A percentile compares a stretch with the other conserved stretches of the same genome.
Evolutionary conservation across 2,329 filamentous ascomycete species (phyloP).

Genomic region (Pezicula neosporulosa): DNA sequence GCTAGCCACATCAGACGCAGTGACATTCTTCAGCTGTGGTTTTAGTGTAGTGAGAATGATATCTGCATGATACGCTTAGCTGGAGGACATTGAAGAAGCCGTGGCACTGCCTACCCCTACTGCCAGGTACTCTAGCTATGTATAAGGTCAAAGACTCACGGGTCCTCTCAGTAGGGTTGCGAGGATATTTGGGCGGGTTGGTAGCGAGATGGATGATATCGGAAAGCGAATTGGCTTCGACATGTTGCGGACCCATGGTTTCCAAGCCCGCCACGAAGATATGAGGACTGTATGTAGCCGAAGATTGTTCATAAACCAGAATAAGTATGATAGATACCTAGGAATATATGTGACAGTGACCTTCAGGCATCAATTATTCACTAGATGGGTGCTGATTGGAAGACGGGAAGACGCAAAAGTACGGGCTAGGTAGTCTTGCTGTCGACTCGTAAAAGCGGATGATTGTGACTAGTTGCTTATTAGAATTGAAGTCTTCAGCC

Average conservation of each 20-base stretch:
- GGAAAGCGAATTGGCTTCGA: conserved; percentile 83
- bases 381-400: too few relatives aligned
- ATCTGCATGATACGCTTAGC: conserved; percentile 51
- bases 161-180: conserved; percentile 66
- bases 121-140: conserved; percentile 89
- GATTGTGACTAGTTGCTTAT: too few relatives aligned
- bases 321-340: too few relatives aligned
- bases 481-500: too few relatives aligned
- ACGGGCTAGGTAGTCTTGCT: too few relatives aligned
- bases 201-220: conserved; percentile 76
- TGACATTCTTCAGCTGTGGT: conserved; percentile 84
- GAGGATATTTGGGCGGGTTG: conserved; percentile 82
- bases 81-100: conserved; percentile 2
- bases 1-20: conserved; percentile 78
- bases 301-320: too few relatives aligned
- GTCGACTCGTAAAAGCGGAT: too few relatives aligned
- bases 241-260: conserved; percentile 13
- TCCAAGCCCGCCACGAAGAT: background rate
- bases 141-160: conserved; percentile 79
- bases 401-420: too few relatives aligned
- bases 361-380: too few relatives aligned
- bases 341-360: too few relatives aligned
- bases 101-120: conserved; percentile 62
- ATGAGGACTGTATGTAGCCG: too few relatives aligned
- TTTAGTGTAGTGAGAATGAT: conserved; percentile 90